Conservation (phyloP, 148 eudicot species). For the Vaccinium corymbosum region DNA sequence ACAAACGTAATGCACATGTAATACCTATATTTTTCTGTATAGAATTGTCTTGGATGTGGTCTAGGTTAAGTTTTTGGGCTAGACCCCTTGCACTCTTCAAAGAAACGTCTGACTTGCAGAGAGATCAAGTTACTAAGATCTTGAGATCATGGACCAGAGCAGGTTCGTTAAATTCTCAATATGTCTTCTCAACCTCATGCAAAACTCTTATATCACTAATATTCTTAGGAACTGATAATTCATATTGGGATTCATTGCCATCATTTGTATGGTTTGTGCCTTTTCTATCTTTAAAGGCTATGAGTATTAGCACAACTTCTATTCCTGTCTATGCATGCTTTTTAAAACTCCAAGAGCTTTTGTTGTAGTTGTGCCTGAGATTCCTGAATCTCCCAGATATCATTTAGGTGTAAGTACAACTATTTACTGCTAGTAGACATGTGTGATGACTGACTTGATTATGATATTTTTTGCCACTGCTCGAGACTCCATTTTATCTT, state of each 20-base stretch:
- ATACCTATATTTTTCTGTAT: not conserved
- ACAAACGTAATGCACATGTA: not conserved
- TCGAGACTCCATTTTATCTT: not conserved
- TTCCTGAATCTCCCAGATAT: constrained; percentile 2
- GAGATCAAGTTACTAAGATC: not conserved
- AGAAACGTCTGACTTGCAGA: not conserved
- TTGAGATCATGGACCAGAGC: not conserved
- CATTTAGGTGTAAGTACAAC: not conserved
- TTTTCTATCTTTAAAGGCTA: not conserved
- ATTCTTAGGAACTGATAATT: not conserved
- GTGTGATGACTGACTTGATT: not conserved
- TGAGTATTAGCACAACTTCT: not conserved
- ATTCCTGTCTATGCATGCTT: not conserved
- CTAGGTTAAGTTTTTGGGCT: not conserved
- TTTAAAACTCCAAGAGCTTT: not conserved
- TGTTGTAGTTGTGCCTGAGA: not conserved
- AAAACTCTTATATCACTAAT: not conserved
- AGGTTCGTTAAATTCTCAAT: not conserved
- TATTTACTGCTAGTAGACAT: not conserved
- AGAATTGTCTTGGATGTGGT: not conserved
- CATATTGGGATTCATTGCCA: not conserved
- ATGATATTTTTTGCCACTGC: not conserved
- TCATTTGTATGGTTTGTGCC: not conserved
- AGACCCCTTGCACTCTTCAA: not conserved
- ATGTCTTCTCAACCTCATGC: not conserved